Conservation (phyloP, 2,329 filamentous ascomycete species). For the Alternaria triticina region DNA sequence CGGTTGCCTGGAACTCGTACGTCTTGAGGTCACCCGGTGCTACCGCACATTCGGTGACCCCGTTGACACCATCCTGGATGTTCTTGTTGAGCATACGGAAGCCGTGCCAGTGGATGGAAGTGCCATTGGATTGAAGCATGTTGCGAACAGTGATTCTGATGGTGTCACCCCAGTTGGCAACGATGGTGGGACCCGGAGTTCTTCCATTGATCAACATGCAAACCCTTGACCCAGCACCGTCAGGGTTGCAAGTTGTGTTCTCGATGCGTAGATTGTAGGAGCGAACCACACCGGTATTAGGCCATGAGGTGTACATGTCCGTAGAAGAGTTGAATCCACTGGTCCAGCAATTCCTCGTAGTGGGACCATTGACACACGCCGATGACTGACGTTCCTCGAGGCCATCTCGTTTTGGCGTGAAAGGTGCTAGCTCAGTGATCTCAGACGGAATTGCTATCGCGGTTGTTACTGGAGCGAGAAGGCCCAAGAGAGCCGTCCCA, state of each 20-base stretch:
- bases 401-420: slow-evolving; percentile 7
- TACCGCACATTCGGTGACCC: slow-evolving; percentile 50
- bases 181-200: slow-evolving; percentile 67
- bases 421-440: slow-evolving; percentile 13
- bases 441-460: slow-evolving; percentile 28
- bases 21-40: slow-evolving; percentile 57
- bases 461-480: slow-evolving; percentile 18
- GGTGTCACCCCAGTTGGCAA: slow-evolving; percentile 54
- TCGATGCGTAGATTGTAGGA: slow-evolving; percentile 48
- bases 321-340: slow-evolving; percentile 48
- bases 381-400: slow-evolving; percentile 27
- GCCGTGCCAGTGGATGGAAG: slow-evolving; percentile 69
- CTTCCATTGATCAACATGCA: slow-evolving; percentile 54
- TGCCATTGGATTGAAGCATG: slow-evolving; percentile 61
- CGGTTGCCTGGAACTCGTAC: slow-evolving; percentile 37
- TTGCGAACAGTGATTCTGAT: slow-evolving; percentile 60
- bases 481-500: slow-evolving; percentile 27
- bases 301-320: slow-evolving; percentile 50
- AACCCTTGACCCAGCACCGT: slow-evolving; percentile 45
- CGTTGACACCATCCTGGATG: slow-evolving; percentile 61
- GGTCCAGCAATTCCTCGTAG: slow-evolving; percentile 49
- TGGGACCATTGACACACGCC: slow-evolving; percentile 37
- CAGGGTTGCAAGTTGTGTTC: slow-evolving; percentile 51
- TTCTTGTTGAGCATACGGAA: slow-evolving; percentile 63
- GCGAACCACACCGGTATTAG: slow-evolving; percentile 43